A percentile compares a stretch with the other conserved stretches of the same genome.
Evolutionary conservation across 768 basidiomycete genomes (phyloP).

Genomic region (Russula earlei): DNA sequence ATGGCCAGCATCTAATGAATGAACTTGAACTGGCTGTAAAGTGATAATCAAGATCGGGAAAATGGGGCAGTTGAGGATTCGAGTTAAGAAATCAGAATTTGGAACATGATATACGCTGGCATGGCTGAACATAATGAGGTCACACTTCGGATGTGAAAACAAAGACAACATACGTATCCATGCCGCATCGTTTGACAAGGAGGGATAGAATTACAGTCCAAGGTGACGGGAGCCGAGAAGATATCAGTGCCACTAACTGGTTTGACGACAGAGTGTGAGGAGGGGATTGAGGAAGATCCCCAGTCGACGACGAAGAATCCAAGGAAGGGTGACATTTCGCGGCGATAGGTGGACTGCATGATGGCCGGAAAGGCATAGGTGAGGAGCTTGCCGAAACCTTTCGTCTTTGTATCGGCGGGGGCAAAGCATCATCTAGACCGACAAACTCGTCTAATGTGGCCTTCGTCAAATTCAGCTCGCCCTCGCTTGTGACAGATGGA

Average conservation of each 20-base stretch:
- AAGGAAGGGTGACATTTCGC: too few species aligned
- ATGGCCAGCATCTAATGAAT: not conserved
- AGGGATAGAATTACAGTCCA: not conserved
- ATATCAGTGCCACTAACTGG: not conserved
- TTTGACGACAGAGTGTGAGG: too few species aligned
- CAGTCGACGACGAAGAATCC: too few species aligned
- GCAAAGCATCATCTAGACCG: not conserved
- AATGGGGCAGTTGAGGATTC: not conserved
- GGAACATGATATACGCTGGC: not conserved
- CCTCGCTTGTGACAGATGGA: too few species aligned
- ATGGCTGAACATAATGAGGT: not conserved
- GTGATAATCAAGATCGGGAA: not conserved
- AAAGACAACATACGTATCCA: not conserved
- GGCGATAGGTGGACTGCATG: too few species aligned
- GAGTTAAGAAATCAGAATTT: not conserved
- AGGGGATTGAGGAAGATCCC: too few species aligned
- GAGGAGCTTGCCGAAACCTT: not conserved
- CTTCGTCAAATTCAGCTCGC: too few species aligned
- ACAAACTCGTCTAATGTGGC: not conserved
- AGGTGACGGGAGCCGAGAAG: not conserved
- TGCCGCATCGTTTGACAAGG: not conserved
- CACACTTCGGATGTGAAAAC: not conserved
- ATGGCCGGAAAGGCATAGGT: not conserved
- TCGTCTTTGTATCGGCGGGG: not conserved
- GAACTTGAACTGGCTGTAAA: not conserved